phyloP scores from a whole-genome alignment of 148 eudicot genomes.

The Nyssa sinensis region DNA sequence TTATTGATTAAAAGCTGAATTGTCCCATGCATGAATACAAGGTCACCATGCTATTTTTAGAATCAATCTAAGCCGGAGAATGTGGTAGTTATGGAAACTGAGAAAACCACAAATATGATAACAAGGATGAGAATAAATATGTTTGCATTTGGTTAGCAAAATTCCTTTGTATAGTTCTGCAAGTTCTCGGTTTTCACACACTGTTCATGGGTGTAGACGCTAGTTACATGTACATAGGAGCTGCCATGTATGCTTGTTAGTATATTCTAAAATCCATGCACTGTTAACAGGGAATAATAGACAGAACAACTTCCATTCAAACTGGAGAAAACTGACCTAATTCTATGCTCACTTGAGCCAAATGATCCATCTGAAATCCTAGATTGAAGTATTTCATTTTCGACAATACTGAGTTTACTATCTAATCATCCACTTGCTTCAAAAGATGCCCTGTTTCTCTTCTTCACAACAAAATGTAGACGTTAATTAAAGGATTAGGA shows the following conservation, averaged over 20 bases:
- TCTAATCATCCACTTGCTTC: neutral
- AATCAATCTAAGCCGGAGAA: neutral
- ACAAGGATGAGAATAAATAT: neutral
- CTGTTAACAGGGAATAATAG: neutral
- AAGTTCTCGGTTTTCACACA: neutral
- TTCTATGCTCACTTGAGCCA: too few species aligned
- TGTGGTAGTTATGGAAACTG: neutral
- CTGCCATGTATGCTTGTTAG: too few species aligned
- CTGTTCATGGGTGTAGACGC: neutral
- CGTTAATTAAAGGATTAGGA: neutral
- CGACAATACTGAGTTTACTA: neutral
- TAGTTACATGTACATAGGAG: neutral
- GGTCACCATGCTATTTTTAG: neutral
- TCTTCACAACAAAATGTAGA: neutral
- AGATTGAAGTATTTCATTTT: neutral
- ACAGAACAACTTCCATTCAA: neutral
- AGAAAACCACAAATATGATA: neutral
- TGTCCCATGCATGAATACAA: neutral
- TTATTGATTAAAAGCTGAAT: neutral
- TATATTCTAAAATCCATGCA: neutral
- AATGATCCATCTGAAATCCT: too few species aligned
- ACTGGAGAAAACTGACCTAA: neutral
- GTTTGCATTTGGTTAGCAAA: neutral
- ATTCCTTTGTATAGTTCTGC: too few species aligned
- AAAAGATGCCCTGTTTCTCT: neutral